Evolutionary conservation across 805 yeast genomes (phyloP).

Genomic region (Kazachstania taianensis): DNA sequence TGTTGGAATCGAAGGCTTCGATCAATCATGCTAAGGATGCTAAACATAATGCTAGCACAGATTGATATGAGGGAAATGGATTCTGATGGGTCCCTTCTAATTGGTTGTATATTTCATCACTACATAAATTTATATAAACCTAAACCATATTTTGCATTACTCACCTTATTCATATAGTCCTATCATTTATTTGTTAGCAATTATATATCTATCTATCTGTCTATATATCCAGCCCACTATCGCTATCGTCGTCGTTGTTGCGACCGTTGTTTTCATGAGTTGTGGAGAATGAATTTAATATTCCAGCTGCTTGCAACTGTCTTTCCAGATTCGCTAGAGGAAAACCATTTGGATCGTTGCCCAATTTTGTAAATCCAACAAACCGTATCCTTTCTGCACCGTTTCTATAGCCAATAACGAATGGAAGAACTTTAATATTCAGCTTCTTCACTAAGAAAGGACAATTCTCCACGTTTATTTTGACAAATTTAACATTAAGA

Average conservation of each 20-base stretch:
- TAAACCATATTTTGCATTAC: too few species aligned
- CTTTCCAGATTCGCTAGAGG: conserved; percentile 40
- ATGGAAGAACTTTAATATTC: conserved; percentile 59
- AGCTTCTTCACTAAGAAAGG: conserved; percentile 64
- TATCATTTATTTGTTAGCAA: neutral
- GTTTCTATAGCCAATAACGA: conserved; percentile 47
- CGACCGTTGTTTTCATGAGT: neutral
- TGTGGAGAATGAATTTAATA: conserved; percentile 3
- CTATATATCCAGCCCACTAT: conserved; percentile 7
- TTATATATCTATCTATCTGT: too few species aligned
- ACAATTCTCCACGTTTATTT: conserved; percentile 51
- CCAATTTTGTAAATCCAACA: conserved; percentile 60
- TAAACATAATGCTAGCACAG: too few species aligned
- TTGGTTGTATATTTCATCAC: too few species aligned
- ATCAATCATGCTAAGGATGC: too few species aligned
- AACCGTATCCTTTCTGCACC: conserved; percentile 52
- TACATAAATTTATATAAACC: too few species aligned
- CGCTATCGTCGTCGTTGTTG: conserved; percentile 3
- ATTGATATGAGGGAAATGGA: too few species aligned
- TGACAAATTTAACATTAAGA: conserved; percentile 41
- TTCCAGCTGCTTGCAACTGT: conserved; percentile 13
- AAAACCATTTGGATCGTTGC: conserved; percentile 39
- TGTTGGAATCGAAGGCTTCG: too few species aligned
- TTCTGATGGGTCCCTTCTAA: too few species aligned
- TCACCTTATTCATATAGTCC: too few species aligned